Evolutionary conservation across 805 yeast genomes (phyloP), one percentile per base, ranked within the genome.

Genomic region (Zygotorulaspora chibaensis): DNA sequence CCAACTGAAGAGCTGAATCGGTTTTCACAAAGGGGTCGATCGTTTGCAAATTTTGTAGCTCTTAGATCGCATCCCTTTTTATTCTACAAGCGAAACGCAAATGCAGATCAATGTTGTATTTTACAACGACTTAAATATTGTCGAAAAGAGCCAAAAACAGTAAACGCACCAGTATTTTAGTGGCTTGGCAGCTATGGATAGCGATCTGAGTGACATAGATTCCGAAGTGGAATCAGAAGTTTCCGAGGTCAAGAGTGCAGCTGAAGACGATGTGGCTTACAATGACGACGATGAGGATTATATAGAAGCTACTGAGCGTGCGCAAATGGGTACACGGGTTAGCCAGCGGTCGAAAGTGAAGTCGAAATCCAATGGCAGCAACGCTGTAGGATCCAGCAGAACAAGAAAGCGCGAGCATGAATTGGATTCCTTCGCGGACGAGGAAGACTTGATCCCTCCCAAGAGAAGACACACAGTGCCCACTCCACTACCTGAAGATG

Each of bases 201-300:
- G 55, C 31, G 61, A 57, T 30, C 35, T 45, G 28, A 48, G 54
- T 25, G 55, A 50, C 12, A 43, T 47, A 13, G 55, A 43, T 8
- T 46, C 52, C 17, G 59, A 57, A 25, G 49, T 33, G 11, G 36
- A 40, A 8, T 42, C 45, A 27, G 57, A 50, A 29, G 48, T 33
- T n/a, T 48, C 50, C 25, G 55, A 48, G 18, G 51, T 47, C 12
- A 37, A 43, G 1, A 52, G 50, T 23, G 56, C 43, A 2, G 41
- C 27, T 16, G 51, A 50, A 12, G 56, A 42, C 13, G 48, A 34
- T 6, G 30, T 43, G 31, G 54, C 46, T 12, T 35, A 38, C n/a
- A 46, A 52, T 15, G 52, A 48, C 10, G 55, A 52, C 39, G 54
- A 54, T 26, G 55, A 48, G 28, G 53, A 50, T 26, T 52, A 52